Evolutionary conservation across 805 yeast genomes (phyloP), one percentile per base, ranked within the genome.

Genomic region (Candida loeiensis): DNA sequence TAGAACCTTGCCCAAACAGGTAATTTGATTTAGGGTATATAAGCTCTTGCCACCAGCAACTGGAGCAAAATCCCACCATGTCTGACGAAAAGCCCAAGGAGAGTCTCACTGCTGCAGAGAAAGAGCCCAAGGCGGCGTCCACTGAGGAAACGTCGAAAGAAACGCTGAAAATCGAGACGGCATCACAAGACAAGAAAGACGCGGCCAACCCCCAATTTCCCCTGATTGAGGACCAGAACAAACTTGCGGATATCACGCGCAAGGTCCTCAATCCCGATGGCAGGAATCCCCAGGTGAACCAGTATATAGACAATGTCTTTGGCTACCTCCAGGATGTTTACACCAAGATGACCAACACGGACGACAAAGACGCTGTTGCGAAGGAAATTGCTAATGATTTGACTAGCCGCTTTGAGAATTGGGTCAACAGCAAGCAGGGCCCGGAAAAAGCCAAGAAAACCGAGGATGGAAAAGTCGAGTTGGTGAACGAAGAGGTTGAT

Each of bases 301-400:
- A 53, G 31, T 61, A 56, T 39, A 51, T 66, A 36, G 47, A 54
- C 28, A 47, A 45, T 26, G 47, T 64, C 2, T 56, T 59, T 39
- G 41, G 45, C 17, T 64, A 65, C 43, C 47, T 67, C 19, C 50
- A 43, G 41, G 44, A 46, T 2, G 55, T 53, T 14, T 47, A 58
- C 33, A 29, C 50, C 26, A 61, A 59, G 39, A 59, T 66, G 62
- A 45, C 56, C n/a, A 53, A 50, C 2, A 43, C 66, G 3, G 48
- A 48, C n/a, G 64, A 66, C 42, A 61, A 51, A 29, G 64, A 65
- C 16, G 54, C 51, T 12, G 54, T 69, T 1, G 58, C 68, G 4
- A 43, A 58, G 21, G 67, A 63, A 29, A 59, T 68, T 16, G 66
- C 69, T 2, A 50, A 59, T 4, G 72, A 66, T 44, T 51, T 66